A percentile compares a stretch with the other conserved stretches of the same genome.
These are phyloP conservation scores for Volutella citrinella DNA, from an alignment of 2,329 filamentous ascomycete genomes.

Conservation along the genomic window DNA sequence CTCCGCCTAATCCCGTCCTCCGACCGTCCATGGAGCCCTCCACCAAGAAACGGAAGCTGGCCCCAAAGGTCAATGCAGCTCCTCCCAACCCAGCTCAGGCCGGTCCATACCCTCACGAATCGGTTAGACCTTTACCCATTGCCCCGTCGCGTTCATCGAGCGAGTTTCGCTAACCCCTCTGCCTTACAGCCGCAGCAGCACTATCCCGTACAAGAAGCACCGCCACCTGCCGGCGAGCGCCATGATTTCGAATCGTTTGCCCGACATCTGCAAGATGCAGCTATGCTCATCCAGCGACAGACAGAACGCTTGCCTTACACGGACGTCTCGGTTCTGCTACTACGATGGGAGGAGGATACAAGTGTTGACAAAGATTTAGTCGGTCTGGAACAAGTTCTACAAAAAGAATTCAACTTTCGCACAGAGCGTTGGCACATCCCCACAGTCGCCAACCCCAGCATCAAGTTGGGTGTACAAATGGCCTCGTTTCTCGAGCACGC, in stretches of 20 bases:
- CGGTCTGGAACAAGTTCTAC: constrained; percentile 55
- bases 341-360: constrained; percentile 62
- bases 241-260: constrained; percentile 66
- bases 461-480: constrained; percentile 60
- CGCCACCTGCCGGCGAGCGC: constrained; percentile 42
- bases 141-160: constrained; percentile 9
- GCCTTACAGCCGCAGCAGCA: constrained; percentile 28
- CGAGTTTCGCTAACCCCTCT: constrained; percentile 18
- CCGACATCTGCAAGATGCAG: constrained; percentile 65
- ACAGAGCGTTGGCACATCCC: constrained; percentile 62
- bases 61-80: constrained; percentile 38
- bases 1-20: constrained; percentile 11
- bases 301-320: constrained; percentile 56
- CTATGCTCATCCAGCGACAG: constrained; percentile 64
- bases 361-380: constrained; percentile 51
- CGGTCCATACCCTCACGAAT: constrained; percentile 31
- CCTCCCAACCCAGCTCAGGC: constrained; percentile 30
- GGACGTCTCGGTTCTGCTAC: constrained; percentile 56
- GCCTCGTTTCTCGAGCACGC: constrained; percentile 58
- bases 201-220: constrained; percentile 38
- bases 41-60: constrained; percentile 42
- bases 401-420: constrained; percentile 58
- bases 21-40: constrained; percentile 39
- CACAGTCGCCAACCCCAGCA: constrained; percentile 54
- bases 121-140: constrained; percentile 29